phyloP scores from a whole-genome alignment of 768 basidiomycete species.

The Mycena vitilis region DNA sequence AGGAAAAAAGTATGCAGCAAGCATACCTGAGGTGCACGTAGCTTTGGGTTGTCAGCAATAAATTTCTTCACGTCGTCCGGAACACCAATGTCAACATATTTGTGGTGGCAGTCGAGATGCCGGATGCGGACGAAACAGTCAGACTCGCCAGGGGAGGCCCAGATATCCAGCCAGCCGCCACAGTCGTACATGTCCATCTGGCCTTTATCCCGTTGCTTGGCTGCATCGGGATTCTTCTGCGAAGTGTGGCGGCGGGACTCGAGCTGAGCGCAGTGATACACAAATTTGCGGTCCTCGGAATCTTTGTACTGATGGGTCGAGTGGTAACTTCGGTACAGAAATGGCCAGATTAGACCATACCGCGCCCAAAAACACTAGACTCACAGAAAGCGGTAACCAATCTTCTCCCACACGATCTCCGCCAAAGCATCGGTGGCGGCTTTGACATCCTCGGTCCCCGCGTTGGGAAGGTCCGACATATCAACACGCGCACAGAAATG shows the following conservation, averaged over 20 bases:
- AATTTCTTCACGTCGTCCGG: constrained; percentile 15
- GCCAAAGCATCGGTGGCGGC: neutral
- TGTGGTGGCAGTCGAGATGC: constrained; percentile 15
- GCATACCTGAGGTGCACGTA: constrained; percentile 13
- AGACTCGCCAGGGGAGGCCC: constrained; percentile 10
- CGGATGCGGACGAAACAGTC: constrained; percentile 10
- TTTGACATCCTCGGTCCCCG: neutral
- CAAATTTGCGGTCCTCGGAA: neutral
- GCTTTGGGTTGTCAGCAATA: constrained; percentile 4
- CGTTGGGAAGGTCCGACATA: neutral
- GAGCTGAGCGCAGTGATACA: neutral
- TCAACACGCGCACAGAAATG: constrained; percentile 3
- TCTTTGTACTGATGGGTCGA: neutral
- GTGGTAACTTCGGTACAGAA: constrained; percentile 3
- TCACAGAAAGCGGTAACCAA: constrained; percentile 14
- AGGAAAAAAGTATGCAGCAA: neutral
- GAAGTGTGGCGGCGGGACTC: neutral
- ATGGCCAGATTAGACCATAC: neutral
- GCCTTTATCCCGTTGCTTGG: constrained; percentile 10
- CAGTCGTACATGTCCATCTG: constrained; percentile 9
- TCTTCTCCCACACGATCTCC: constrained; percentile 9
- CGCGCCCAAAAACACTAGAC: neutral
- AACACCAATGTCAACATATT: constrained; percentile 14
- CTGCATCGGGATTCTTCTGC: neutral
- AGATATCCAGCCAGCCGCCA: constrained; percentile 14